Evolutionary conservation across 352 stramenopile genomes (phyloP).

Genomic region (Phytophthora aleatoria): DNA sequence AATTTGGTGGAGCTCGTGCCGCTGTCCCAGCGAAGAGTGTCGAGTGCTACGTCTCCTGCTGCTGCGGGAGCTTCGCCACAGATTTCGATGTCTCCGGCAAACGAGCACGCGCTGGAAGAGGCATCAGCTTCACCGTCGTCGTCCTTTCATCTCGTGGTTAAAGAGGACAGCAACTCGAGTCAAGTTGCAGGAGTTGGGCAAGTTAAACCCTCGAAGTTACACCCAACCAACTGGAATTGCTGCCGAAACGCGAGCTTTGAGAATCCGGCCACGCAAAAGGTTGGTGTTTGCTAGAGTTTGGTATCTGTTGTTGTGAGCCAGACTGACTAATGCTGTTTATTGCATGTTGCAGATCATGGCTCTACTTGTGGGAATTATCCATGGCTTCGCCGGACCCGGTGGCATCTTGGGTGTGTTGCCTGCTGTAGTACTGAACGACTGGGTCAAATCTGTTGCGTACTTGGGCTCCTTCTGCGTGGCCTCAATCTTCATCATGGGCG

Average conservation of each 20-base stretch:
- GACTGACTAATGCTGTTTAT: conserved; percentile 3
- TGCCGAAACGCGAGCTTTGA: conserved; percentile 44
- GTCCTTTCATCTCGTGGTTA: conserved; percentile 32
- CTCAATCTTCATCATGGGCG: conserved; percentile 91
- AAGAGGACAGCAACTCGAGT: conserved; percentile 11
- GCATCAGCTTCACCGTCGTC: conserved; percentile 15
- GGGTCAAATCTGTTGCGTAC: conserved; percentile 76
- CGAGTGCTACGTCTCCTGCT: conserved; percentile 13
- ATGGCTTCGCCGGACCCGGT: conserved; percentile 86
- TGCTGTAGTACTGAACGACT: conserved; percentile 48
- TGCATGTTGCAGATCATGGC: conserved; percentile 56
- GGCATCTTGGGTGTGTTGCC: conserved; percentile 88
- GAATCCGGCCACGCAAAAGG: conserved; percentile 56
- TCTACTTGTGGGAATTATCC: conserved; percentile 82
- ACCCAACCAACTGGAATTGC: conserved; percentile 32
- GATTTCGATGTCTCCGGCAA: conserved; percentile 9
- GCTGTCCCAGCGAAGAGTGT: conserved; percentile 21
- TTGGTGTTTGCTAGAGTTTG: neutral
- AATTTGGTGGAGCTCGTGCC: conserved; percentile 32
- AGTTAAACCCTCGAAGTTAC: conserved; percentile 16
- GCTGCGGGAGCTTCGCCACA: neutral
- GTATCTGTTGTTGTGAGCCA: neutral
- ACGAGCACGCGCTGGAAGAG: conserved; percentile 5
- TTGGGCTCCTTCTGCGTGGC: conserved; percentile 88
- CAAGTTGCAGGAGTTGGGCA: conserved; percentile 8